These are phyloP conservation scores for Mycena belliarum DNA, from an alignment of 768 basidiomycete species.

Conservation along the genomic window DNA sequence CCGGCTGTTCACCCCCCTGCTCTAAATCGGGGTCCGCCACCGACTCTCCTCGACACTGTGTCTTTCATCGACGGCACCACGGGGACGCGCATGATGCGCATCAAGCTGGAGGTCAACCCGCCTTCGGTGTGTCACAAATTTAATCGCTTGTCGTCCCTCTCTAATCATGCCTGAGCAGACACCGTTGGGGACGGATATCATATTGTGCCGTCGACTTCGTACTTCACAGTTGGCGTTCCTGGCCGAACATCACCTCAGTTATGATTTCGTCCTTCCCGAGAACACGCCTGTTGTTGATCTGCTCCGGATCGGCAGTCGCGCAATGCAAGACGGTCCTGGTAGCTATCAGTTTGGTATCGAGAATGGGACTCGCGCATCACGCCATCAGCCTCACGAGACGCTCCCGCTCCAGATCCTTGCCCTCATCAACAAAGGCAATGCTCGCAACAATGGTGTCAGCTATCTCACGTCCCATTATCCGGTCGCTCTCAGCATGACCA, in stretches of 20 bases:
- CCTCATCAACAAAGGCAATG: not conserved
- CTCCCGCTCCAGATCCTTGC: not conserved
- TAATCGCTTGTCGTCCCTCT: not conserved
- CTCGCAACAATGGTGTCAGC: not conserved
- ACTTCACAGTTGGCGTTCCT: not conserved
- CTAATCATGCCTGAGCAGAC: not conserved
- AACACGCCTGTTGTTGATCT: not conserved
- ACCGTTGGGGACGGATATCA: not conserved
- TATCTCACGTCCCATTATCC: not conserved
- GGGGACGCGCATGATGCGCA: not conserved
- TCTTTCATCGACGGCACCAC: not conserved
- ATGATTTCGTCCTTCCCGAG: not conserved
- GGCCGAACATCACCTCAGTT: not conserved
- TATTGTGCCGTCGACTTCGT: not conserved
- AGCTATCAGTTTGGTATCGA: not conserved
- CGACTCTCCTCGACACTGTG: slow-evolving; percentile 1
- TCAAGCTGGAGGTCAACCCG: not conserved
- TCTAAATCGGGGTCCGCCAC: not conserved
- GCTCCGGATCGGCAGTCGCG: not conserved
- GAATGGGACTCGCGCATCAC: not conserved
- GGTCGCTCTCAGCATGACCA: not conserved
- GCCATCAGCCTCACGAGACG: not conserved
- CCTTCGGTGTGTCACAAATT: not conserved
- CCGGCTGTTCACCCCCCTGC: not conserved
- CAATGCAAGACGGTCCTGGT: not conserved